These are phyloP conservation scores for Zoysia pacifica DNA, from an alignment of 176 grass and related monocot genomes.

Conservation along the genomic window DNA sequence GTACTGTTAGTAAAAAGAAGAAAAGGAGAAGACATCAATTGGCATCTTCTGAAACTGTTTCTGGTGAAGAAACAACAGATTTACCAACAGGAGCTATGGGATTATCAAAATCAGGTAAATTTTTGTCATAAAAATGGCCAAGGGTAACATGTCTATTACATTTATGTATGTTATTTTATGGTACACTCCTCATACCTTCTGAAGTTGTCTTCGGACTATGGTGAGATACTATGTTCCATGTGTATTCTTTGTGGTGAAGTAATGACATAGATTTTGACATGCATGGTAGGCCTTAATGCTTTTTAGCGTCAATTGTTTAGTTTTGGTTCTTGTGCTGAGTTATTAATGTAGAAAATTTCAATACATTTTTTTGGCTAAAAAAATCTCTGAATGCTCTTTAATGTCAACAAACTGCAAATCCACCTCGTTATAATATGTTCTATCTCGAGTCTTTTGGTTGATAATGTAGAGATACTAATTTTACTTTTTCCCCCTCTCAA, in stretches of 20 bases:
- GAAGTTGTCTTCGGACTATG: slow-evolving; percentile 4
- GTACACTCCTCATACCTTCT: slow-evolving; percentile 20
- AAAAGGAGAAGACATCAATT: slow-evolving; percentile 51
- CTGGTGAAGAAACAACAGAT: slow-evolving; percentile 36
- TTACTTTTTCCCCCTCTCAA: not conserved
- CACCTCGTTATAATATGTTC: slow-evolving; percentile 3
- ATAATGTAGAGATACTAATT: slow-evolving; percentile 10
- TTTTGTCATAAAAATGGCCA: slow-evolving; percentile 16
- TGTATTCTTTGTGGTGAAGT: slow-evolving; percentile 25
- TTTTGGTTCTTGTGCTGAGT: slow-evolving; percentile 17
- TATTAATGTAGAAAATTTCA: not conserved
- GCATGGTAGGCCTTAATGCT: not conserved
- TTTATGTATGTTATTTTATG: not conserved
- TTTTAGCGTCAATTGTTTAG: slow-evolving; percentile 5
- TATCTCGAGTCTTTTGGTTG: slow-evolving; percentile 10
- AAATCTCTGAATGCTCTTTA: not conserved
- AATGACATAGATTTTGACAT: slow-evolving; percentile 16
- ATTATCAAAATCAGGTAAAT: slow-evolving; percentile 33
- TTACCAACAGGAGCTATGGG: slow-evolving; percentile 22
- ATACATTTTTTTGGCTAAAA: not conserved
- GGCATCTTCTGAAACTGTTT: slow-evolving; percentile 28
- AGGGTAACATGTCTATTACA: slow-evolving; percentile 29
- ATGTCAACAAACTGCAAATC: slow-evolving; percentile 6
- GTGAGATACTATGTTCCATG: slow-evolving; percentile 1
- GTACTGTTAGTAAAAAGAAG: slow-evolving; percentile 59